A percentile compares a stretch with the other conserved stretches of the same genome.
phyloP scores from a whole-genome alignment of 1,284 basidiomycete genomes.

The Trichosporon sp. region DNA sequence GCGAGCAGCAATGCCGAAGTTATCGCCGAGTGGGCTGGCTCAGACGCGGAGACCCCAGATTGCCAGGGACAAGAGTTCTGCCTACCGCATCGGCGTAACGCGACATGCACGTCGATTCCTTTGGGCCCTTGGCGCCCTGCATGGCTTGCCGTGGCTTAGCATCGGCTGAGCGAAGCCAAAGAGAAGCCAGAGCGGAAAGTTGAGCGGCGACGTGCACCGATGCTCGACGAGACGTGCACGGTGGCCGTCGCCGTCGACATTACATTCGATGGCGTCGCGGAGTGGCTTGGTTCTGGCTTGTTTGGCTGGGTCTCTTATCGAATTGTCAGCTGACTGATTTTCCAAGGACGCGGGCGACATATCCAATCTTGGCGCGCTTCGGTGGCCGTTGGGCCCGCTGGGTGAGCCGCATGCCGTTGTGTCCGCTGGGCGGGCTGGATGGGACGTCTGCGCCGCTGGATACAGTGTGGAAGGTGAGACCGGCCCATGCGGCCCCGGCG shows the following conservation, averaged over 20 bases:
- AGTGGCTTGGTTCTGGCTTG: background rate
- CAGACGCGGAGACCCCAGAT: background rate
- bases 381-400: background rate
- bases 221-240: background rate
- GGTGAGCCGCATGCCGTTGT: background rate
- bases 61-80: background rate
- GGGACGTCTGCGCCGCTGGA: background rate
- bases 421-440: background rate
- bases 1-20: conserved; percentile 1
- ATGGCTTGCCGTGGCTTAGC: background rate
- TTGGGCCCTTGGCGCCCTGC: background rate
- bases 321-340: conserved; percentile 10
- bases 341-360: conserved; percentile 6
- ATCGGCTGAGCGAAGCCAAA: background rate
- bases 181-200: background rate
- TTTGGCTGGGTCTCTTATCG: background rate
- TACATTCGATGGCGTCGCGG: background rate
- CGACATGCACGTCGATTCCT: background rate
- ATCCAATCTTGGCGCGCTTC: conserved; percentile 2
- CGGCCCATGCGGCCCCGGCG: conserved; percentile 16
- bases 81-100: background rate
- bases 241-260: background rate
- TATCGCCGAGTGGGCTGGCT: conserved; percentile 4
- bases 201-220: background rate
- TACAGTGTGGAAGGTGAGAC: background rate